Evolutionary conservation across 1,284 basidiomycete genomes (phyloP), one percentile per base, ranked within the genome.

Genomic region (Hymenochaete sp.): DNA sequence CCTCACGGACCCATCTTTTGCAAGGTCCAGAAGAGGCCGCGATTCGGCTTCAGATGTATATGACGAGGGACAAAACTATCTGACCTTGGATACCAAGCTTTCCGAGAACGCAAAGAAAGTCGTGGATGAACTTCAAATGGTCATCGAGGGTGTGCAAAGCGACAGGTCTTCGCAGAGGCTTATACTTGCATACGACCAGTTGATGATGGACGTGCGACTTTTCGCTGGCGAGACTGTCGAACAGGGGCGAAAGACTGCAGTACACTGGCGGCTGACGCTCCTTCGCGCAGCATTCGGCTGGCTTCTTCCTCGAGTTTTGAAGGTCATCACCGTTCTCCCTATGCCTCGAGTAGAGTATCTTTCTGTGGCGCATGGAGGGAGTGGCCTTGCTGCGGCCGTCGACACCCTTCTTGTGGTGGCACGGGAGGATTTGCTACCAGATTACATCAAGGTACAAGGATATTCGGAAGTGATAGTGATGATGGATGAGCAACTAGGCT

Each of bases 331-430:
- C 7, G 55, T 58, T 0, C 53, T 74, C 5, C 71, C 70, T 1
- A 62, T 73, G 47, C 71, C 71, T 13, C 64, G 67, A 3, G 56
- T 73, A 3, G 72, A 73, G 48, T 62, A 64, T 47, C 61, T 62
- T 46, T 65, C 59, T 21, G 54, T 52, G 5, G 31, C 41, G 29
- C 9, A 21, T 4, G 55, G 49, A 4, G 43, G 47, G 4, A 8
- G 21, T 18, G 29, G 47, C 14, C 42, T 70, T 35, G 66, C 68
- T 32, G 61, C 57, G 1, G 68, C 64, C 1, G 42, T 72, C 22
- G 67, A 71, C 45, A 58, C 67, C 5, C 48, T 65, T 2, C 53
- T 65, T n/a, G 59, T 70, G 50, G 56, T 56, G 3, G 52, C 61
- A 3, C 50, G 52, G 18, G 48, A 57, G 3, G 60, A 62, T 5